phyloP scores from a whole-genome alignment of 1,284 basidiomycete genomes.

The Cryptococcus sp. region DNA sequence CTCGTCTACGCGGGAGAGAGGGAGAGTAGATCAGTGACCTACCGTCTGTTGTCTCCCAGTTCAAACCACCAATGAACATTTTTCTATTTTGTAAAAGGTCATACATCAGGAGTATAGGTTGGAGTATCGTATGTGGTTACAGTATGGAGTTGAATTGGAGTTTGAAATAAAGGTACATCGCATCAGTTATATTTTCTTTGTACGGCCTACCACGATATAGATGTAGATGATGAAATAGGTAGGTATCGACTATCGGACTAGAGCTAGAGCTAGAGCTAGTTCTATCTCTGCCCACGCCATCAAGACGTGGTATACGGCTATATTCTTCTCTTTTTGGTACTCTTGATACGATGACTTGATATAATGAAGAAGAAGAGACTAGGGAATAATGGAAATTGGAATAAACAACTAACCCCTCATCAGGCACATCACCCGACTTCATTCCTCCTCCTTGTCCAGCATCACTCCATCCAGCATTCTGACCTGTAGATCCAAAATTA shows the following conservation, averaged over 20 bases:
- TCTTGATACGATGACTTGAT: background rate
- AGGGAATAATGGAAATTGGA: conserved; percentile 10
- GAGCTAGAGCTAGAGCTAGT: background rate
- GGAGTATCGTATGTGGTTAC: background rate
- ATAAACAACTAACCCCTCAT: conserved; percentile 83
- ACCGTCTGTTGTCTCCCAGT: conserved; percentile 97
- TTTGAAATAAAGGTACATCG: background rate
- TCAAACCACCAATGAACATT: conserved; percentile 95
- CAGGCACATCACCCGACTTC: conserved; percentile 91
- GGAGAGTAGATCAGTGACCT: conserved; percentile 19
- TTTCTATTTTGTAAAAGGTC: conserved; percentile 60
- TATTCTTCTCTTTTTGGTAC: background rate
- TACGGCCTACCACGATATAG: background rate
- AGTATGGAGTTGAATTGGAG: background rate
- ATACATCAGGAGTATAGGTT: background rate
- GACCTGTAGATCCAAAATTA: background rate
- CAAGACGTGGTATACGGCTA: background rate
- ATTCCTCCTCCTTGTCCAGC: conserved; percentile 8
- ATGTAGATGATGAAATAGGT: background rate
- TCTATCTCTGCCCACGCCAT: background rate
- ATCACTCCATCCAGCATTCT: background rate
- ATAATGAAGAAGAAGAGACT: conserved; percentile 4
- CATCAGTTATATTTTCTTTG: background rate
- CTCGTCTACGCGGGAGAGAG: background rate
- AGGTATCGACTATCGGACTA: too few relatives aligned